Evolutionary conservation across 257 asterid genomes (phyloP).

Genomic region (Solanum habrochaites): DNA sequence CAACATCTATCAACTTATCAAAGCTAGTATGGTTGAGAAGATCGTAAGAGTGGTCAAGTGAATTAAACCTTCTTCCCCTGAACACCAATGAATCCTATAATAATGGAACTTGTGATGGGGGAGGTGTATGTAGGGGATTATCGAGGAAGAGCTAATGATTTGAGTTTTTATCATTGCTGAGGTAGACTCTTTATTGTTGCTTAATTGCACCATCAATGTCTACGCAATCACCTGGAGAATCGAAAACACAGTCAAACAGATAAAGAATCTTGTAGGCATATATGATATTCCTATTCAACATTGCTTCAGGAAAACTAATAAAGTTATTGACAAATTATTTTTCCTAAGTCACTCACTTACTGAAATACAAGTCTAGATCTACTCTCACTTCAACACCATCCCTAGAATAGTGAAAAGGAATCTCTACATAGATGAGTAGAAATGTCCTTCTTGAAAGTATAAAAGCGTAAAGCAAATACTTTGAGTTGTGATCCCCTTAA

Average conservation of each 20-base stretch:
- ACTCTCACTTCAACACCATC: not conserved
- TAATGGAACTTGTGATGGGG: no score
- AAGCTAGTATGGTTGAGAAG: not conserved
- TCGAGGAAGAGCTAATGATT: not conserved
- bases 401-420: not conserved
- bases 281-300: not conserved
- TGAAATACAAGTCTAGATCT: not conserved
- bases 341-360: not conserved
- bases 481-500: no score
- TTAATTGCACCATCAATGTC: not conserved
- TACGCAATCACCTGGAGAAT: not conserved
- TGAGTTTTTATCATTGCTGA: not conserved
- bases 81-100: not conserved
- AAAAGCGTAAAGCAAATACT: no score
- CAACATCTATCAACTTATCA: not conserved
- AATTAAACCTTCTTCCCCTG: not conserved
- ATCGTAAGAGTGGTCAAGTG: not conserved
- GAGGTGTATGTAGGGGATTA: not conserved
- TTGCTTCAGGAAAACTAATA: not conserved
- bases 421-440: no score
- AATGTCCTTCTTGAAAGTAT: no score
- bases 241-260: not conserved
- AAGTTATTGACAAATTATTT: no score
- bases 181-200: not conserved
- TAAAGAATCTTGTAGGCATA: not conserved